phyloP scores from a whole-genome alignment of 805 yeast genomes.

The baker's yeast (Saccharomyces cerevisiae) region DNA sequence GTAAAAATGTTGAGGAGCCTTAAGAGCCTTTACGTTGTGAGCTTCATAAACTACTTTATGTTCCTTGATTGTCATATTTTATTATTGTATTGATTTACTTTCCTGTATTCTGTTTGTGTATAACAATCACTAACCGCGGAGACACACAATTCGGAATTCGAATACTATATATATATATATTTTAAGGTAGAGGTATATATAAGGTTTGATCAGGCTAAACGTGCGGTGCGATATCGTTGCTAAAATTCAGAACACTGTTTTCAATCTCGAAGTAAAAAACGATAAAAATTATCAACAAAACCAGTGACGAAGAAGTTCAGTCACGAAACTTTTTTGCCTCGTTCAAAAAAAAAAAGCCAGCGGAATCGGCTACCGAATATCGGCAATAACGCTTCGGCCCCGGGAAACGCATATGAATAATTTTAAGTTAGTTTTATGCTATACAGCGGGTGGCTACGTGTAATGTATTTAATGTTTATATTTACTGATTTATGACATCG shows the following conservation, averaged over 20 bases:
- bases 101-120: neutral
- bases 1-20: conserved; percentile 34
- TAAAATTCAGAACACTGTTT: neutral
- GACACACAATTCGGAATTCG: neutral
- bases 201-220: neutral
- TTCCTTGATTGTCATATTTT: conserved; percentile 16
- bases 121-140: neutral
- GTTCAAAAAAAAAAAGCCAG: neutral
- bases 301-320: neutral
- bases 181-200: neutral
- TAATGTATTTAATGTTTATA: neutral
- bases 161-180: neutral
- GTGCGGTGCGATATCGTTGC: neutral
- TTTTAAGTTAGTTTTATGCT: neutral
- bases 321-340: neutral
- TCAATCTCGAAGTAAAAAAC: neutral
- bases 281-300: conserved; percentile 3
- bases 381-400: neutral
- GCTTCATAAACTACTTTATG: conserved; percentile 38
- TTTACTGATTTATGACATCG: neutral
- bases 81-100: neutral
- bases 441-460: neutral
- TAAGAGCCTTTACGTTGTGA: conserved; percentile 25
- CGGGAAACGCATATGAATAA: neutral
- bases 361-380: neutral